Evolutionary conservation across 129 eudicot species (phyloP).

Genomic region (Scalesia atractyloides): DNA sequence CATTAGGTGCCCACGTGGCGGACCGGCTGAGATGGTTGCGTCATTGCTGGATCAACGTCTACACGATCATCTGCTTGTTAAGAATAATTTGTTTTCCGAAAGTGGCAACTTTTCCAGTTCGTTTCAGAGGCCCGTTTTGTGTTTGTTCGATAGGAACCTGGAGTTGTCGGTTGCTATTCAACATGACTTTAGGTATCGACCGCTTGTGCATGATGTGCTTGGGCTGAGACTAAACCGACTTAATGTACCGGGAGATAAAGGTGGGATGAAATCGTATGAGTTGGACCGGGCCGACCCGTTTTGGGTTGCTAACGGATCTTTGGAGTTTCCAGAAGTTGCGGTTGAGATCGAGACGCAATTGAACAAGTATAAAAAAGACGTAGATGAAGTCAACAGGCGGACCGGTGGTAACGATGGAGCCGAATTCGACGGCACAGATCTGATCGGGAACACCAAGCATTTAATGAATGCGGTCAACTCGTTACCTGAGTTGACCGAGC

Average conservation of each 20-base stretch:
- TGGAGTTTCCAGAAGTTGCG: constrained; percentile 96
- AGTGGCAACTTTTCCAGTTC: constrained; percentile 68
- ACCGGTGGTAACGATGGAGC: constrained; percentile 82
- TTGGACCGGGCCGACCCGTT: constrained; percentile 78
- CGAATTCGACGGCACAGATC: constrained; percentile 86
- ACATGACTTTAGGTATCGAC: constrained; percentile 89
- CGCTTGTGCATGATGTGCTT: constrained; percentile 94
- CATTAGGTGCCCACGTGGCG: constrained; percentile 84
- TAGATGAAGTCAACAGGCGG: constrained; percentile 83
- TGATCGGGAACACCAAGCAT: constrained; percentile 84
- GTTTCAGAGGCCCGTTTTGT: constrained; percentile 77
- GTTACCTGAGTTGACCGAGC: constrained; percentile 82
- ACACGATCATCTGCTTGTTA: constrained; percentile 83
- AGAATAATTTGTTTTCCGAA: constrained; percentile 83
- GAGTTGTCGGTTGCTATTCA: constrained; percentile 91
- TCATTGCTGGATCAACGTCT: constrained; percentile 76
- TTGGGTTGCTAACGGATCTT: constrained; percentile 80
- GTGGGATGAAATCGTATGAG: constrained; percentile 79
- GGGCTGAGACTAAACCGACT: constrained; percentile 85
- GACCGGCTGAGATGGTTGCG: constrained; percentile 98
- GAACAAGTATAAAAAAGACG: constrained; percentile 82
- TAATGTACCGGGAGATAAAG: constrained; percentile 80
- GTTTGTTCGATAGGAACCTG: constrained; percentile 84
- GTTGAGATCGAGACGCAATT: constrained; percentile 88
- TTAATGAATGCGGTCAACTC: constrained; percentile 90